Conservation (phyloP, 306 rosid species). For the Prunus kanzakura region DNA sequence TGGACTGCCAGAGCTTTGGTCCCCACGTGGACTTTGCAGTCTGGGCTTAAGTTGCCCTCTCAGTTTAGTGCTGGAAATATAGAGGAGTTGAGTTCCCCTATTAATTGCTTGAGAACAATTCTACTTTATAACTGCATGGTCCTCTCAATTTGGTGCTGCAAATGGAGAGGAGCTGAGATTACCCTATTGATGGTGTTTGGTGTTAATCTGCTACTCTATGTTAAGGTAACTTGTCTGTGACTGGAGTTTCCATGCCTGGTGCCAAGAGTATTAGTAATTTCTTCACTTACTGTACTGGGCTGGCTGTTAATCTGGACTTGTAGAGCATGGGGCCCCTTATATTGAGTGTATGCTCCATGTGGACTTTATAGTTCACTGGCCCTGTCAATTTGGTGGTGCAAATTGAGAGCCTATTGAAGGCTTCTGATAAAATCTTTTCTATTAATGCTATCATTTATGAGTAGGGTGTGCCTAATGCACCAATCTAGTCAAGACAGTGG, state of each 20-base stretch:
- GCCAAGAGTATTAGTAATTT: not conserved
- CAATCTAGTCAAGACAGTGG: no score
- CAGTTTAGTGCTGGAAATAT: not conserved
- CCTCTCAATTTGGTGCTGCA: not conserved
- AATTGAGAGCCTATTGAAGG: not conserved
- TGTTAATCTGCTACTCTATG: slow-evolving; percentile 37
- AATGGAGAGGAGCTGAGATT: not conserved
- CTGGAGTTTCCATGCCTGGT: slow-evolving; percentile 1
- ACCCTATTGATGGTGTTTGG: not conserved
- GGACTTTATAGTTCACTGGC: not conserved
- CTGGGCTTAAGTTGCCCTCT: not conserved
- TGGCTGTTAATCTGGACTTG: not conserved
- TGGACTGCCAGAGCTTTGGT: not conserved
- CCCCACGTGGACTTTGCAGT: not conserved
- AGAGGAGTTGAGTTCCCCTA: not conserved
- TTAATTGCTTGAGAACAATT: not conserved
- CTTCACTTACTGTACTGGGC: not conserved
- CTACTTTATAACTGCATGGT: not conserved
- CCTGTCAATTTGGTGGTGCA: not conserved
- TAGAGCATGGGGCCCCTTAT: not conserved
- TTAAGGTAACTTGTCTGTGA: slow-evolving; percentile 45
- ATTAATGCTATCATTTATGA: no score
- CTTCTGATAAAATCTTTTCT: no score
- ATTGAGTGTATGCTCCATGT: not conserved
- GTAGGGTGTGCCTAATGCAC: no score